Evolutionary conservation across 2,329 filamentous ascomycete species (phyloP).

Genomic region (Cladophialophora yegresii): DNA sequence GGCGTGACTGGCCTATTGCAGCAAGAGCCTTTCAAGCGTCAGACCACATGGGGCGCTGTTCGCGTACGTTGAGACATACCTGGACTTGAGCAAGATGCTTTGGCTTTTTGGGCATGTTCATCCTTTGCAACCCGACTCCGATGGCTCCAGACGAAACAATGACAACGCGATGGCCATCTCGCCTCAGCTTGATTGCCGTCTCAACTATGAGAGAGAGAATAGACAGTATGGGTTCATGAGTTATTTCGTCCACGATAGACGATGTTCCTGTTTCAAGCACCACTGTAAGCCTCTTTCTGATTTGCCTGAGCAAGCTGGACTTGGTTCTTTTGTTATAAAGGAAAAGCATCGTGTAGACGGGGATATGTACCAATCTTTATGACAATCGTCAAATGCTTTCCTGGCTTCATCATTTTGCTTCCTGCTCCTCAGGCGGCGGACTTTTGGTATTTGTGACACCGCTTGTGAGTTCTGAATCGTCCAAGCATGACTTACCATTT

Average conservation of each 20-base stretch:
- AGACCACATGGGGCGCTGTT: background rate
- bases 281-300: conserved; percentile 21
- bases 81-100: conserved; percentile 90
- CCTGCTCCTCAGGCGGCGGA: background rate
- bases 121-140: conserved; percentile 84
- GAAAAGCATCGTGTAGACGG: conserved; percentile 13
- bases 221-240: conserved; percentile 87
- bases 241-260: conserved; percentile 97
- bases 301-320: background rate
- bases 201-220: conserved; percentile 92
- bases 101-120: conserved; percentile 83
- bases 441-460: conserved; percentile 17
- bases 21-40: conserved; percentile 67
- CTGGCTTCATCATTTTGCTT: conserved; percentile 60
- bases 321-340: background rate
- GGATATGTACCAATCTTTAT: conserved; percentile 75
- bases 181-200: conserved; percentile 80
- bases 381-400: conserved; percentile 71
- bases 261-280: conserved; percentile 82
- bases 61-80: conserved; percentile 46
- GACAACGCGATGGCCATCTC: conserved; percentile 91
- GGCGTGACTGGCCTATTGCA: conserved; percentile 90
- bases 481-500: conserved; percentile 19
- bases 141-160: conserved; percentile 97
- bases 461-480: conserved; percentile 3